phyloP scores from a whole-genome alignment of 1,284 basidiomycete genomes.

The Hypsizygus ulmarius region DNA sequence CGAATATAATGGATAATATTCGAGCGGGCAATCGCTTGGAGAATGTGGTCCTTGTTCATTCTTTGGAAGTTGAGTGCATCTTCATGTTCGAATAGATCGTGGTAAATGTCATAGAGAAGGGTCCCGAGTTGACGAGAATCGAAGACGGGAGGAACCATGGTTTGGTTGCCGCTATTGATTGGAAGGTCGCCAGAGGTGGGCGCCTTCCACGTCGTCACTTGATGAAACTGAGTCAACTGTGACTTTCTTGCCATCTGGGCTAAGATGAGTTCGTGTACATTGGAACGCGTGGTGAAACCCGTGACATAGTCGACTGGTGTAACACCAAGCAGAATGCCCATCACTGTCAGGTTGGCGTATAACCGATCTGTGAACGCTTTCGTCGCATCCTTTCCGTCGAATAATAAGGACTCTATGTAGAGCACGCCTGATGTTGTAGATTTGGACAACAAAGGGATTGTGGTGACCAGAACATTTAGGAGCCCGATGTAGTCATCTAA shows the following conservation, averaged over 20 bases:
- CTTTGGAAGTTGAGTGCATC: constrained; percentile 22
- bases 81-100: constrained; percentile 39
- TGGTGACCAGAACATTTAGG: constrained; percentile 45
- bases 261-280: constrained; percentile 41
- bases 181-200: constrained; percentile 27
- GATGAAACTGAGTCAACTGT: constrained; percentile 34
- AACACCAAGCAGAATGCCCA: constrained; percentile 42
- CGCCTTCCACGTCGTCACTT: constrained; percentile 43
- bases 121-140: constrained; percentile 35
- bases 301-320: constrained; percentile 40
- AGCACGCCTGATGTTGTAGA: constrained; percentile 42
- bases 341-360: constrained; percentile 36
- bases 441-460: constrained; percentile 25
- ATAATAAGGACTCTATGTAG: constrained; percentile 43
- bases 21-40: constrained; percentile 21
- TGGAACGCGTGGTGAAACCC: constrained; percentile 40
- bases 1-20: constrained; percentile 43
- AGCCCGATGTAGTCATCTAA: constrained; percentile 48
- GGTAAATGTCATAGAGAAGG: constrained; percentile 43
- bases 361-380: constrained; percentile 34
- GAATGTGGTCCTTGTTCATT: constrained; percentile 18
- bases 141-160: constrained; percentile 20
- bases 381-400: constrained; percentile 26
- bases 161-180: constrained; percentile 1
- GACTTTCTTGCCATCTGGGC: constrained; percentile 9